Evolutionary conservation across 73 alveolate genomes (phyloP), one percentile per base, ranked within the genome.

Genomic region (Stentor coeruleus): DNA sequence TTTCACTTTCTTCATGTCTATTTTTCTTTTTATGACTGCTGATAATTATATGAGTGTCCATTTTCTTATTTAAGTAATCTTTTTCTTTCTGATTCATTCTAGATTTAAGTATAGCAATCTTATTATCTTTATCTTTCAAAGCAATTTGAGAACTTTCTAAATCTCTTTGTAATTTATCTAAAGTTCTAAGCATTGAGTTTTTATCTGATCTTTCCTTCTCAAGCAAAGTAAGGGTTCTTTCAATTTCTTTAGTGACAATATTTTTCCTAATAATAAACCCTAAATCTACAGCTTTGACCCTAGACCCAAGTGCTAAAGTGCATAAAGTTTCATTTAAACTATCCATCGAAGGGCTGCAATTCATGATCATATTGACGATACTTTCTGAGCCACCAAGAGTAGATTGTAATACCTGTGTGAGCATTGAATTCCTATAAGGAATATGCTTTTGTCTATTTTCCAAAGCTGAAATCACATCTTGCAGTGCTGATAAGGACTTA

Each of bases 381-480:
- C 79, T 66, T 26, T 66, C 79, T 26, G n/a, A 20, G 2, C 99
- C 99, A 59, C 98, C 99, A 79, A 96, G 76, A 55, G 95, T 90
- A 74, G 92, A 96, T 57, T 93, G 93, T 81, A 96, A 83, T 6
- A 87, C 35, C 30, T 84, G 87, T 28, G 99, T 95, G 1, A 95
- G 87, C 77, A 89, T 93, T 20, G 97, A 91, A 79, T 93, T 93
- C 83, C 99, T 93, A 80, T 86, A 95, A 14, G 99, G 98, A 0
- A 94, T 88, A 84, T 91, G 91, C 59, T 74, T 85, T 87, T 95
- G 91, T 59, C 93, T 93, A 40, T 89, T 87, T 36, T 91, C 91
- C 14, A 95, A 80, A 6, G 98, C 96, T 57, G 81, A 80, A 58
- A 95, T 89, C 11, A 95, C 99, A 85, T 88, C 91, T 35, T 96